Evolutionary conservation across 768 basidiomycete genomes (phyloP).

Genomic region (Amanita fuliginea): DNA sequence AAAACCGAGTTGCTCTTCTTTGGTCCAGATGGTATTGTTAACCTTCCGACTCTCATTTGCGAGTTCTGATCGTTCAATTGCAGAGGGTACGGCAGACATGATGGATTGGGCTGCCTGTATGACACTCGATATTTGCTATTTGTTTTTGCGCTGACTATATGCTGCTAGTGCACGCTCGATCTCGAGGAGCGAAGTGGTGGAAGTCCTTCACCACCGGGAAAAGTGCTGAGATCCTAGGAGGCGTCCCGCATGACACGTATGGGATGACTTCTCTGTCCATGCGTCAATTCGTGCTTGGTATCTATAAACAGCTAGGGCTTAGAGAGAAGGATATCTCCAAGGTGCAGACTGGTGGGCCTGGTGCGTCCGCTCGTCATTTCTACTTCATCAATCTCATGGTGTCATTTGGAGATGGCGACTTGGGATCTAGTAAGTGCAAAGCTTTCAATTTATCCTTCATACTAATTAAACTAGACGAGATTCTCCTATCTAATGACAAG

Average conservation of each 20-base stretch:
- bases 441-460: neutral
- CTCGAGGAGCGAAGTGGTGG: conserved; percentile 95
- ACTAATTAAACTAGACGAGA: conserved; percentile 57
- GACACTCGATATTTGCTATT: conserved; percentile 14
- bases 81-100: conserved; percentile 94
- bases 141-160: neutral
- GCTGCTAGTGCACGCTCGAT: conserved; percentile 70
- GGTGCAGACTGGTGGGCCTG: conserved; percentile 92
- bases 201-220: conserved; percentile 98
- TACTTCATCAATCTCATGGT: neutral
- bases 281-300: conserved; percentile 87
- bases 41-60: neutral
- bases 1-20: conserved; percentile 93
- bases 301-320: conserved; percentile 90
- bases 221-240: conserved; percentile 83
- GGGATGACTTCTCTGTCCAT: conserved; percentile 95
- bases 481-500: conserved; percentile 89
- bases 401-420: conserved; percentile 64
- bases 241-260: conserved; percentile 81
- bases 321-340: conserved; percentile 95
- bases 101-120: conserved; percentile 98
- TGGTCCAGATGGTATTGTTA: conserved; percentile 71
- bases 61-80: neutral
- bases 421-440: conserved; percentile 75
- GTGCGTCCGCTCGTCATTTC: conserved; percentile 20